These are phyloP conservation scores for Candolleomyces efflorescens DNA, from an alignment of 768 basidiomycete genomes.

Conservation along the genomic window DNA sequence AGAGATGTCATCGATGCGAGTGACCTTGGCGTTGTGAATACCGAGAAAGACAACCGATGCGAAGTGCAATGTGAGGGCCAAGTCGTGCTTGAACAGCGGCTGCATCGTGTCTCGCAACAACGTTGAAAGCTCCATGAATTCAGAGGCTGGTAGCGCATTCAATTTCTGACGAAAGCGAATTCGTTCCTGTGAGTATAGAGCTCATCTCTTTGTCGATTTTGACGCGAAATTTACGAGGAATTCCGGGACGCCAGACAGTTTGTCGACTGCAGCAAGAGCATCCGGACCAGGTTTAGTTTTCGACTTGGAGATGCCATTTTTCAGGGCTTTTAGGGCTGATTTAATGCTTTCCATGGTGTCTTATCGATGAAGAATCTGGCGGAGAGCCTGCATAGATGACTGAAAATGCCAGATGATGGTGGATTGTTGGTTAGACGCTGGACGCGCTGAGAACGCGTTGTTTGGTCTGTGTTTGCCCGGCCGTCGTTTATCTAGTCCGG, in stretches of 20 bases:
- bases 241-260: constrained; percentile 35
- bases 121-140: background rate
- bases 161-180: background rate
- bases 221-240: constrained; percentile 31
- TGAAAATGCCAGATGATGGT: too few species aligned
- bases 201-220: background rate
- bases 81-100: background rate
- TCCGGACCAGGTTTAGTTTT: constrained; percentile 23
- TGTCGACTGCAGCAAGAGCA: constrained; percentile 28
- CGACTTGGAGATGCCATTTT: constrained; percentile 15
- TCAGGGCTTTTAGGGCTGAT: constrained; percentile 25
- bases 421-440: too few species aligned
- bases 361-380: background rate
- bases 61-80: constrained; percentile 2
- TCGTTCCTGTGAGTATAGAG: background rate
- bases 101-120: background rate
- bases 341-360: constrained; percentile 15
- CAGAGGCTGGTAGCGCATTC: background rate
- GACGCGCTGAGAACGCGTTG: too few species aligned
- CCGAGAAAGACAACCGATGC: background rate
- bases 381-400: background rate
- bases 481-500: too few species aligned
- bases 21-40: constrained; percentile 1
- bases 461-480: too few species aligned
- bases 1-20: background rate